Conservation (phyloP, 164 flowering plant species). For the grape (Vitis vinifera) region DNA sequence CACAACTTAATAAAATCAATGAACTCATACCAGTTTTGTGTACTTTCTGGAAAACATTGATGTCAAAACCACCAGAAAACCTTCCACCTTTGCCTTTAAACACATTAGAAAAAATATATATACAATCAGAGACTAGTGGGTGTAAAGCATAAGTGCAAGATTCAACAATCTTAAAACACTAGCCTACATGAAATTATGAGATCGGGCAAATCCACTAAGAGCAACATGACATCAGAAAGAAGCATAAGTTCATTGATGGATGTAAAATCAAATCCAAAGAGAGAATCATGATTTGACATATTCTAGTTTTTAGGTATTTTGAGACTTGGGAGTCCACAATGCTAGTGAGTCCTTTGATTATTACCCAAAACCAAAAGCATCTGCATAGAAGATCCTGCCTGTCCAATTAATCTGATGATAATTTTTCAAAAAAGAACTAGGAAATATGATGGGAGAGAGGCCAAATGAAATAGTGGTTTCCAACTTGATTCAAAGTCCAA, state of each 20-base stretch:
- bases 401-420: background rate
- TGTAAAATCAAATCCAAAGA: background rate
- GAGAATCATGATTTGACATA: background rate
- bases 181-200: no score
- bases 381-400: background rate
- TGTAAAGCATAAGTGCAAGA: background rate
- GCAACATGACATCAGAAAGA: background rate
- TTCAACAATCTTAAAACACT: background rate
- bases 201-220: background rate
- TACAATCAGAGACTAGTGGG: background rate
- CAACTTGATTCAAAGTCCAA: background rate
- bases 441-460: no score
- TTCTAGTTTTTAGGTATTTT: background rate
- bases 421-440: no score
- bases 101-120: no score
- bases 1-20: background rate
- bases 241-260: background rate
- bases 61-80: constrained; percentile 92
- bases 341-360: no score
- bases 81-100: constrained; percentile 66
- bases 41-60: constrained; percentile 60
- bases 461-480: background rate
- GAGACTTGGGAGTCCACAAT: background rate
- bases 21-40: constrained; percentile 59
- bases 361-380: no score